Base-by-base conservation (phyloP, 2,329 filamentous ascomycete genomes). In the Trichoderma sp. region DNA sequence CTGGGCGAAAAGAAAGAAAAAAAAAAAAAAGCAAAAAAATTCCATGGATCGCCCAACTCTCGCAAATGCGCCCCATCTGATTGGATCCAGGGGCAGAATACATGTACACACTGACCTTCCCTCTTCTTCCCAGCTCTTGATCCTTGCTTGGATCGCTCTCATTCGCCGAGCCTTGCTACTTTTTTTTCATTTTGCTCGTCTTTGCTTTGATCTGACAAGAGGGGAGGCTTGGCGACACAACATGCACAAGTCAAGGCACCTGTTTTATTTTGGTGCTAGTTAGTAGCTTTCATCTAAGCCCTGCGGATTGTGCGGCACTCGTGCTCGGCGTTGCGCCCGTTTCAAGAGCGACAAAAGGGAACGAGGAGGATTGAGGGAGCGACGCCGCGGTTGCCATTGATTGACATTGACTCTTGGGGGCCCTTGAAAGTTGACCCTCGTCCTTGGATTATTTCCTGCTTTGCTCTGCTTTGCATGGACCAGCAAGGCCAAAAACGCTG, bases 251-350 rank as follows among this genome's bases (percentile, higher is more conserved):
- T 18, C 63, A 39, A 56, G 21, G 47, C 43, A 18, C n/a, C 28
- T 61, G 36, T 39, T 39, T 39, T 39, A 18, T 39, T 39, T 39
- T 39, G 36, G 36, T 39, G 36, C 36, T 39, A 39, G 15, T 1
- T 1, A 39, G 5, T 64, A 51, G 39, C 62, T 43, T 47, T 57
- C n/a, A 14, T 24, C 51, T 39, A 67, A 56, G 64, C 51, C 51
- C 32, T 68, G 65, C 65, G 36, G 53, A 58, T 43, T 32, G 34
- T 68, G 53, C 56, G 53, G 65, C 47, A 39, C 64, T 30, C 15
- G 30, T 67, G 18, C 47, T 57, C 51, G 30, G 24, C 11, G 18
- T 53, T 69, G 57, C 66, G 66, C 66, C 66, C 66, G 66, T 53
- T 14, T 26, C 24, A 53, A 28, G 6, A 58, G 66, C 56, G 56